Evolutionary conservation across 148 eudicot genomes (phyloP).

Genomic region (Linanthus parryae): DNA sequence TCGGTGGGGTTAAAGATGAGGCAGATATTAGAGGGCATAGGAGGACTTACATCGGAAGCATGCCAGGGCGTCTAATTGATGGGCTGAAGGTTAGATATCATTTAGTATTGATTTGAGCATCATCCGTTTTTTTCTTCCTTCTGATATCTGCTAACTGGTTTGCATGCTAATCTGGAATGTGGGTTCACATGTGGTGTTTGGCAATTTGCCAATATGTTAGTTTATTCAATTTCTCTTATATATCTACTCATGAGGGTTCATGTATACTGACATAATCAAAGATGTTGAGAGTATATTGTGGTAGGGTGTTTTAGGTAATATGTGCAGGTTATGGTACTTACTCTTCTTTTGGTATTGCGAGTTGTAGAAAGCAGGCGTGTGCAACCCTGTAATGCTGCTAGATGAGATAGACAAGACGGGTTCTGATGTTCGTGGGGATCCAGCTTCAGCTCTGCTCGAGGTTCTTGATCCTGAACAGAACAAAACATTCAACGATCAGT

Average conservation of each 20-base stretch:
- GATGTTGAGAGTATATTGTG: too few species aligned
- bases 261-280: too few species aligned
- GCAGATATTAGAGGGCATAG: slow-evolving; percentile 99
- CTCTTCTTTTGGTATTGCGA: slow-evolving; percentile 10
- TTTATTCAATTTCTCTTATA: too few species aligned
- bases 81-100: slow-evolving; percentile 72
- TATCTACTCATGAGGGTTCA: too few species aligned
- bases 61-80: slow-evolving; percentile 99
- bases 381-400: slow-evolving; percentile 92
- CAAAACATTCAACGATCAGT: slow-evolving; percentile 89
- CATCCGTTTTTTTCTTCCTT: slow-evolving; percentile 1
- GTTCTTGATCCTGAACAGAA: slow-evolving; percentile 98
- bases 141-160: too few species aligned
- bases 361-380: slow-evolving; percentile 72
- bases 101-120: too few species aligned
- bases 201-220: too few species aligned
- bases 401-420: slow-evolving; percentile 99
- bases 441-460: slow-evolving; percentile 90
- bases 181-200: too few species aligned
- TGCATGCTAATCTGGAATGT: too few species aligned
- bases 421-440: slow-evolving; percentile 96
- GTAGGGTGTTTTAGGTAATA: too few species aligned
- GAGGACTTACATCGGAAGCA: slow-evolving; percentile 92
- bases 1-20: slow-evolving; percentile 96
- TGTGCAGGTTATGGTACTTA: too few species aligned